Conservation (phyloP, 2,329 filamentous ascomycete species). For the Trichoderma aggressivum region DNA sequence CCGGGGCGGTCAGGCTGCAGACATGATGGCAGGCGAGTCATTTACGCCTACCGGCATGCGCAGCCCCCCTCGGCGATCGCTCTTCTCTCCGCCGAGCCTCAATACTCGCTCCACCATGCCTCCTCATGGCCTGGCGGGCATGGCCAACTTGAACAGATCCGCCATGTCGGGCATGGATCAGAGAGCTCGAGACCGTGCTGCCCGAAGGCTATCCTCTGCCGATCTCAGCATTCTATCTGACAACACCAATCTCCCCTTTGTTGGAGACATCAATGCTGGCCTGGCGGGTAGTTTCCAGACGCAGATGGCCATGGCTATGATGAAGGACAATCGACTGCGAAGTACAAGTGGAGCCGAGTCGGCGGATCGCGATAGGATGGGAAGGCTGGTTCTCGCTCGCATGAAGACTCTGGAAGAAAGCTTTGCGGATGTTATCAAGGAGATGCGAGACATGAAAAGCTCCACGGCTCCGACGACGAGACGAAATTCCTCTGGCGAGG, state of each 20-base stretch:
- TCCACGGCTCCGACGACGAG: constrained; percentile 47
- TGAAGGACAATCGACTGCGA: constrained; percentile 53
- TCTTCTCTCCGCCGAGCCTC: constrained; percentile 41
- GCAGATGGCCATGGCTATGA: constrained; percentile 71
- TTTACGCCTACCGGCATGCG: constrained; percentile 38
- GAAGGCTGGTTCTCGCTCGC: constrained; percentile 75
- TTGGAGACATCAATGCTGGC: constrained; percentile 58
- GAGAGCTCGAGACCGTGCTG: constrained; percentile 37
- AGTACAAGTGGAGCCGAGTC: constrained; percentile 36
- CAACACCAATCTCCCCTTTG: constrained; percentile 50
- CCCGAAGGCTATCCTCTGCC: constrained; percentile 57
- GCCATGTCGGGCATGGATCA: constrained; percentile 52
- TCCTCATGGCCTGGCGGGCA: constrained; percentile 33
- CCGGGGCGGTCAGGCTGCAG: constrained; percentile 24
- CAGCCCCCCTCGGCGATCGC: constrained; percentile 45
- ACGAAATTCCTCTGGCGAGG: constrained; percentile 51
- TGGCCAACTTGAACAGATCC: constrained; percentile 38
- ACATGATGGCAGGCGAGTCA: constrained; percentile 32
- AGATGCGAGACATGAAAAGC: constrained; percentile 64
- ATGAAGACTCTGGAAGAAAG: constrained; percentile 94
- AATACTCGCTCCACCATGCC: constrained; percentile 55
- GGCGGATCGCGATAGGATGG: constrained; percentile 63
- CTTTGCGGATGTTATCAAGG: constrained; percentile 79
- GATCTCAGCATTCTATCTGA: constrained; percentile 75
- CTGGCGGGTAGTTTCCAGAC: constrained; percentile 76